Base-by-base conservation (phyloP, 805 yeast genomes). In the Ogataea corticis region DNA sequence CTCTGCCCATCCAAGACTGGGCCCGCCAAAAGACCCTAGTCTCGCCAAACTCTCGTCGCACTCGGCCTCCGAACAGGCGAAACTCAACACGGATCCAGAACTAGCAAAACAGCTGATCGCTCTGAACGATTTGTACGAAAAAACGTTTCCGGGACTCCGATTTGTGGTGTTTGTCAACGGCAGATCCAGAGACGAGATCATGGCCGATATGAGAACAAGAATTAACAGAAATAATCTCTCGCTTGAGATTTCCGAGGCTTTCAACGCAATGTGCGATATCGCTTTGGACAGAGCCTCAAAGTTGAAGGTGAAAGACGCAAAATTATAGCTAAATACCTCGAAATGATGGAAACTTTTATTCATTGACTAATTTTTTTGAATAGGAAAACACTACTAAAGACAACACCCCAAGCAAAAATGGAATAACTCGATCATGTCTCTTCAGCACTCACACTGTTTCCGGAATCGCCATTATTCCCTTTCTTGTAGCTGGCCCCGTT, bases 81-180 rank as follows among this genome's bases (percentile, higher is more conserved):
- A 83, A 11, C 70, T 90, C 31, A 70, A 71, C 45, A 70, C 73
- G 0, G 72, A 75, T 9, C 75, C 70, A 23, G 72, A 76, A 45
- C 82, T 82, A 50, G 74, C 82, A 1, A 59, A 57, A 23, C 69
- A 69, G 54, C 72, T 91, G 42, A 64, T 65, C 2, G 61, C 69
- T 12, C 65, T 85, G 53, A 89, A 89, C 59, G 72, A 69, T 0
- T 54, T 55, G 38, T 90, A 68, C 41, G 72, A 68, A 38, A 2
- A 29, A 3, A 62, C 68, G 1, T 79, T 77, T 45, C 82, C 83
- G 0, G 84, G 96, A 1, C 75, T 91, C 43, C 71, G 90, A 36
- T 90, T 87, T 61, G 96, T 90, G 10, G 89, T 87, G 7, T 90
- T 91, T 65, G 97, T 90, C 13, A 87, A 88, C 65, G 96, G 96